Conservation (phyloP, 164 flowering plant species). For the Brasenia schreberi region DNA sequence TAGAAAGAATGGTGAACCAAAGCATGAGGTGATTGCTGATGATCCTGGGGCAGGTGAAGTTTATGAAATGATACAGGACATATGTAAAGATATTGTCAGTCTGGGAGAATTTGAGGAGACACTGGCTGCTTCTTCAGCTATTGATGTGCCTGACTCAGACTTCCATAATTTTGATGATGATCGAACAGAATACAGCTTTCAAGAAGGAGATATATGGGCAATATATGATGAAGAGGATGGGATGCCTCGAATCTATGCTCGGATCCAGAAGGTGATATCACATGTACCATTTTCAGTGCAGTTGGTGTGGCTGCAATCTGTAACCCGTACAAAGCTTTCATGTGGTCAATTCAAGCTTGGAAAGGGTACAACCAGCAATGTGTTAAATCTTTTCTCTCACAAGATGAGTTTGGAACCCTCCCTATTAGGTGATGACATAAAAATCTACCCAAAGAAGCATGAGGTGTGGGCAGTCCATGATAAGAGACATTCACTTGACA, state of each 20-base stretch:
- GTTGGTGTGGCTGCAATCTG: background rate
- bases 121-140: background rate
- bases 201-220: conserved; percentile 1
- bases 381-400: background rate
- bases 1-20: background rate
- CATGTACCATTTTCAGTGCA: background rate
- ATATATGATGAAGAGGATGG: conserved; percentile 1
- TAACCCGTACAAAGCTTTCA: background rate
- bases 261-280: conserved; percentile 1
- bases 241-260: conserved; percentile 2
- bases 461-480: background rate
- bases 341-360: background rate
- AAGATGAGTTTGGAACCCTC: background rate
- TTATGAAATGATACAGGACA: background rate
- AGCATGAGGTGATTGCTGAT: background rate
- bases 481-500: background rate
- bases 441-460: background rate
- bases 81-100: background rate
- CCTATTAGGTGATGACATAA: background rate
- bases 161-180: conserved; percentile 2
- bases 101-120: background rate
- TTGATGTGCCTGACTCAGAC: background rate
- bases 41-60: background rate
- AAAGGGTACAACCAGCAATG: background rate
- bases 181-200: background rate